Percentiles rank a stretch among this genome's conserved stretches.
phyloP scores from a whole-genome alignment of 1,139 yeast species.

The Arxiozyma bovina region DNA sequence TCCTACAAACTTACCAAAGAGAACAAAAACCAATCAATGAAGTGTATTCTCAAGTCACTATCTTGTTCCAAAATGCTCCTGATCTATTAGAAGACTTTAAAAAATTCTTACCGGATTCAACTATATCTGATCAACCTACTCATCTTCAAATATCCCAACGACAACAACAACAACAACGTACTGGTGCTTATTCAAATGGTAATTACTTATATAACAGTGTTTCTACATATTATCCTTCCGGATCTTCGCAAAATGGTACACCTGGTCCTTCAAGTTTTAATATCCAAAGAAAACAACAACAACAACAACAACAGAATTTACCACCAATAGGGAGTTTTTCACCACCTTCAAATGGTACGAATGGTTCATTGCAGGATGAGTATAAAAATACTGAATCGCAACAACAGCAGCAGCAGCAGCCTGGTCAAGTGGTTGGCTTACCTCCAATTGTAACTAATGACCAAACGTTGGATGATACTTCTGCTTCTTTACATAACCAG shows the following conservation, averaged over 20 bases:
- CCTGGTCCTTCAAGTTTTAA: neutral
- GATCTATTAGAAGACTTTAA: constrained; percentile 90
- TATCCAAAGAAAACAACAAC: constrained; percentile 6
- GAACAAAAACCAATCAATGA: constrained; percentile 93
- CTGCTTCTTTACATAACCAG: constrained; percentile 2
- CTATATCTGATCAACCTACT: constrained; percentile 29
- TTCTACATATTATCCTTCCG: constrained; percentile 12
- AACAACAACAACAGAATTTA: constrained; percentile 39
- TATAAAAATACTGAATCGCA: neutral
- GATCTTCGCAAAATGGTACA: constrained; percentile 2
- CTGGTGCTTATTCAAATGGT: constrained; percentile 1
- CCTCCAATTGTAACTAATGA: constrained; percentile 13
- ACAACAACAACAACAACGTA: constrained; percentile 9
- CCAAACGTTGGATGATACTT: constrained; percentile 1
- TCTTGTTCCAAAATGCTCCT: constrained; percentile 84
- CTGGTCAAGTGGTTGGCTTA: constrained; percentile 5
- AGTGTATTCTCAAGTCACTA: constrained; percentile 87
- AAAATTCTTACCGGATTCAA: constrained; percentile 89
- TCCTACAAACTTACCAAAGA: constrained; percentile 89
- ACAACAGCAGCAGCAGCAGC: constrained; percentile 1
- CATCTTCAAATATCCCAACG: constrained; percentile 10
- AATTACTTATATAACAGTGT: constrained; percentile 7
- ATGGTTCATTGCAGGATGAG: constrained; percentile 13
- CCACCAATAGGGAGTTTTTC: constrained; percentile 97
- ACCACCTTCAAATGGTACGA: constrained; percentile 45